Conservation (phyloP, 805 yeast species). For the Spathaspora girioi region DNA sequence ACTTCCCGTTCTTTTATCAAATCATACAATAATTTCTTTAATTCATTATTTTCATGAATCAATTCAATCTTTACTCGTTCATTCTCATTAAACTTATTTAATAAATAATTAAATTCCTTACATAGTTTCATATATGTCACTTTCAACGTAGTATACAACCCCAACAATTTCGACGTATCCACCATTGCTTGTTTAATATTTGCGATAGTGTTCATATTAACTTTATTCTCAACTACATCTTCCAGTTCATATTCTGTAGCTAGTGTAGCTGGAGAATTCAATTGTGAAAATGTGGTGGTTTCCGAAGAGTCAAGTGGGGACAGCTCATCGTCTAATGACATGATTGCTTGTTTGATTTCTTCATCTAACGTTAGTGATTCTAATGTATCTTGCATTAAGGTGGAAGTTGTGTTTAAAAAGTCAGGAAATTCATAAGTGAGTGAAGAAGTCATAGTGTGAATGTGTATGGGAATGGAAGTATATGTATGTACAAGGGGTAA, state of each 20-base stretch:
- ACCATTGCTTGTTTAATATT: slow-evolving; percentile 21
- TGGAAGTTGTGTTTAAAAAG: background rate
- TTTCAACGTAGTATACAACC: slow-evolving; percentile 30
- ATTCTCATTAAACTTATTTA: slow-evolving; percentile 33
- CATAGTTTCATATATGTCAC: slow-evolving; percentile 35
- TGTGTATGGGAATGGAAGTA: background rate
- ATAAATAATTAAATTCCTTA: slow-evolving; percentile 33
- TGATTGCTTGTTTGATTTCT: slow-evolving; percentile 3
- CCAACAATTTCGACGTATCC: slow-evolving; percentile 21
- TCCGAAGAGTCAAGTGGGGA: background rate
- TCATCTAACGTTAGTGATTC: slow-evolving; percentile 2
- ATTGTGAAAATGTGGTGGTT: background rate
- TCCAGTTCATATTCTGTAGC: background rate
- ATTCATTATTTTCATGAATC: slow-evolving; percentile 34
- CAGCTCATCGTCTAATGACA: background rate
- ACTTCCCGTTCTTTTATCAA: slow-evolving; percentile 21
- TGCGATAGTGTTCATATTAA: slow-evolving; percentile 22
- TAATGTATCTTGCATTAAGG: background rate
- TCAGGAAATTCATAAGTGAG: slow-evolving; percentile 1
- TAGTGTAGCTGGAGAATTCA: background rate
- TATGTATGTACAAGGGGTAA: background rate
- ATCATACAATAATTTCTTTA: slow-evolving; percentile 25
- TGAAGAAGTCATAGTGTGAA: background rate
- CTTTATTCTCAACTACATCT: slow-evolving; percentile 33
- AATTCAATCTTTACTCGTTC: slow-evolving; percentile 30